A percentile compares a stretch with the other conserved stretches of the same genome.
phyloP scores from a whole-genome alignment of 139 green algal genomes.

The Micractinium conductrix region DNA sequence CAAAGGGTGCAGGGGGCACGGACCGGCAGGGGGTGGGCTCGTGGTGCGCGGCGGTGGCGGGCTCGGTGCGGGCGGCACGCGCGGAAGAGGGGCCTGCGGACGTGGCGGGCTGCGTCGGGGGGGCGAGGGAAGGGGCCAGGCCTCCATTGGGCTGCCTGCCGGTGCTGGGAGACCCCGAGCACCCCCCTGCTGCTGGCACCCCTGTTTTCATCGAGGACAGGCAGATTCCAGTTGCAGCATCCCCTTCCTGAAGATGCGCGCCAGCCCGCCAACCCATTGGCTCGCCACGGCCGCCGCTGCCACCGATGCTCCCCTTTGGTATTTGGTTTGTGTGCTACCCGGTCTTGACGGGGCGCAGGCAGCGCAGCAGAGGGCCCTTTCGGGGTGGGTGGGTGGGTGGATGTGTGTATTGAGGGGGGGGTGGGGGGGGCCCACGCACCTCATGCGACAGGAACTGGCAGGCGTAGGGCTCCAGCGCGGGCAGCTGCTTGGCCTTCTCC shows the following conservation, averaged over 20 bases:
- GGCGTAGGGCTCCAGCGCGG: slow-evolving; percentile 37
- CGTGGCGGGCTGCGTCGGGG: not conserved
- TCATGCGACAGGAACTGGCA: not conserved
- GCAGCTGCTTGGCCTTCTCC: slow-evolving; percentile 32
- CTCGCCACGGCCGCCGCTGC: not conserved
- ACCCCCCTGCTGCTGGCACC: not conserved
- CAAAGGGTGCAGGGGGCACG: not conserved
- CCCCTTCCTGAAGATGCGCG: not conserved
- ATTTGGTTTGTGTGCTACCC: too few species aligned
- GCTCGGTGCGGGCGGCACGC: not conserved
- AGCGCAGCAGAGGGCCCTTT: too few species aligned
- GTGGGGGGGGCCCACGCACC: not conserved
- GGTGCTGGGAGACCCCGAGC: too few species aligned
- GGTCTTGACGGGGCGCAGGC: too few species aligned
- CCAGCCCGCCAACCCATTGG: not conserved
- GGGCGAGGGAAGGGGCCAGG: not conserved
- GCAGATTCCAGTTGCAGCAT: not conserved
- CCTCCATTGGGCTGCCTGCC: not conserved
- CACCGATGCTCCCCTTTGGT: not conserved
- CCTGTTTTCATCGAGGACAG: not conserved
- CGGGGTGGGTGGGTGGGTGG: not conserved
- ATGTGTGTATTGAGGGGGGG: not conserved
- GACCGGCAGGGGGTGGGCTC: not conserved
- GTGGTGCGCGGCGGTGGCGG: not conserved
- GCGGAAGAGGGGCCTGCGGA: not conserved